These are phyloP conservation scores for Hirschfeldia incana DNA, from an alignment of 345 rosid species.

Conservation along the genomic window DNA sequence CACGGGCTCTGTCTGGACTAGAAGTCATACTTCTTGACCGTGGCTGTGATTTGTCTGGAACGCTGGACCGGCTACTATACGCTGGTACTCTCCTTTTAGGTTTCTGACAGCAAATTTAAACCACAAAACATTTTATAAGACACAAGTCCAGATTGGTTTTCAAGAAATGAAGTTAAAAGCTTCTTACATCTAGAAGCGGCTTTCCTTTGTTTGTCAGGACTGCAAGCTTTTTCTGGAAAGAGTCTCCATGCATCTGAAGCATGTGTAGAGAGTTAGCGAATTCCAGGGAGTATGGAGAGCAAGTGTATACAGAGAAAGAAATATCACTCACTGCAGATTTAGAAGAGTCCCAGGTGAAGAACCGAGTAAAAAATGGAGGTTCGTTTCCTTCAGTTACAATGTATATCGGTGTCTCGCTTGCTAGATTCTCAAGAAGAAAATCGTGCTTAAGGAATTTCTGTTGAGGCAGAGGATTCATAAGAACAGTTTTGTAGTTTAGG, in stretches of 20 bases:
- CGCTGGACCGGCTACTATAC: constrained; percentile 84
- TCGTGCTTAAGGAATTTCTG: constrained; percentile 89
- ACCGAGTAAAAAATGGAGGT: constrained; percentile 94
- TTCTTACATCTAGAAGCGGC: constrained; percentile 67
- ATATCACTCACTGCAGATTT: constrained; percentile 73
- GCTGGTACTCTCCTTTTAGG: constrained; percentile 81
- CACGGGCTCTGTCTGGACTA: constrained; percentile 98
- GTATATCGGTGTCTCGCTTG: constrained; percentile 69
- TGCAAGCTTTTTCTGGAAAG: constrained; percentile 88
- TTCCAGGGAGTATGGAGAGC: background rate
- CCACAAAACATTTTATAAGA: constrained; percentile 16
- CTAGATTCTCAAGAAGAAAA: constrained; percentile 69
- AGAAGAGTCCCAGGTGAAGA: constrained; percentile 90
- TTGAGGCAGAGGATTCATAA: constrained; percentile 25
- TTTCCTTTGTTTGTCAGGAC: constrained; percentile 74
- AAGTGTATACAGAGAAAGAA: constrained; percentile 8
- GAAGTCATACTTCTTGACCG: constrained; percentile 98
- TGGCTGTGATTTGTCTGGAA: constrained; percentile 79
- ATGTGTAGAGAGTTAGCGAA: background rate
- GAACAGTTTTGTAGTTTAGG: background rate
- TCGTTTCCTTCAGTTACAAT: constrained; percentile 85
- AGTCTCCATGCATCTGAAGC: constrained; percentile 91
- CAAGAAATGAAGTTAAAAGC: background rate
- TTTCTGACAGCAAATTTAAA: constrained; percentile 53
- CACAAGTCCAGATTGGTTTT: constrained; percentile 2